phyloP scores from a whole-genome alignment of 306 rosid species.

The Trichosanthes cucumerina region DNA sequence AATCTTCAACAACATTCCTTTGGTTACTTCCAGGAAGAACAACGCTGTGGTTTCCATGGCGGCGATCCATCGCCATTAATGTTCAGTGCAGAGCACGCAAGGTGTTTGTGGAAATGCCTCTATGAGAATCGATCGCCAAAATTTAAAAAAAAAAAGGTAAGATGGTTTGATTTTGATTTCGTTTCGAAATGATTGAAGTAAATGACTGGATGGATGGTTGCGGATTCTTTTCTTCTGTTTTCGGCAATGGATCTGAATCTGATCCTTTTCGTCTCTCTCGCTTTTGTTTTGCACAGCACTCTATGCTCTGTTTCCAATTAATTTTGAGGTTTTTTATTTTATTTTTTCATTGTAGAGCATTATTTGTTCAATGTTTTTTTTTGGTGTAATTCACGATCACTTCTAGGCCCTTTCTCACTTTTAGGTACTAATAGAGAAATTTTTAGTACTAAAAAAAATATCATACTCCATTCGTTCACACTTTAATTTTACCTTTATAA shows the following conservation, averaged over 20 bases:
- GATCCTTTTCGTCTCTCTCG: not conserved
- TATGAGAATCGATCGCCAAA: not conserved
- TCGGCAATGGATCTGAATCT: not conserved
- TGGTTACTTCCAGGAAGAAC: not conserved
- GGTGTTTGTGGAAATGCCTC: conserved; percentile 3
- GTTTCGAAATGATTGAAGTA: not conserved
- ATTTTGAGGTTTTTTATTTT: not conserved
- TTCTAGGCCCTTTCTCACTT: too few species aligned
- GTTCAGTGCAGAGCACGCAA: not conserved
- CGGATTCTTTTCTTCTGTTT: not conserved
- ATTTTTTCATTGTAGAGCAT: not conserved
- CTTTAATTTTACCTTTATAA: too few species aligned
- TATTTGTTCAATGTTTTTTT: too few species aligned
- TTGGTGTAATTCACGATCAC: too few species aligned
- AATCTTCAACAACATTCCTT: not conserved
- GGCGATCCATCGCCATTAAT: not conserved
- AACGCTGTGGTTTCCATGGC: not conserved
- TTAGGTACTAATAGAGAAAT: too few species aligned
- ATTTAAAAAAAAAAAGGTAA: not conserved
- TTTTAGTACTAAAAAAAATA: too few species aligned
- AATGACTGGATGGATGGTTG: not conserved
- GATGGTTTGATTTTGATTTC: not conserved
- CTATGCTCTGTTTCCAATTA: not conserved
- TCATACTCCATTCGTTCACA: too few species aligned
- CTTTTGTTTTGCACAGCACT: not conserved